phyloP scores from a whole-genome alignment of 2,329 filamentous ascomycete species.

The Lachnellula arida region DNA sequence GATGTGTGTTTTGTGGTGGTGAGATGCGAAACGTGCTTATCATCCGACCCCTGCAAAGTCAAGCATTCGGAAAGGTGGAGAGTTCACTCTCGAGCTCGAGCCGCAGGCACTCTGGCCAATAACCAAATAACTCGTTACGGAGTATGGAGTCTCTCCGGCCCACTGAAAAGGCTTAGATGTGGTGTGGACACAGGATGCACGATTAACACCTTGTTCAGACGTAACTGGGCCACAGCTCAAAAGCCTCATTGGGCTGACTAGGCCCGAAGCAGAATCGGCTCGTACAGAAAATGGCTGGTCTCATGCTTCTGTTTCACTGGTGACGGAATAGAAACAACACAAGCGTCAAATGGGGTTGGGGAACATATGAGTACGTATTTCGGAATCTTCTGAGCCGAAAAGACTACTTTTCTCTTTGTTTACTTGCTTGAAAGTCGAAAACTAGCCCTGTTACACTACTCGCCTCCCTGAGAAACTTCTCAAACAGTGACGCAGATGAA shows the following conservation, averaged over 20 bases:
- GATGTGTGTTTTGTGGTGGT: conserved; percentile 9
- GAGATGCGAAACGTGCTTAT: conserved; percentile 12
- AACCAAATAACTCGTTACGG: conserved; percentile 1
- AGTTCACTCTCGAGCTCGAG: conserved; percentile 16
- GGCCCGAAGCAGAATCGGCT: neutral
- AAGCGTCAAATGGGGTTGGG: neutral
- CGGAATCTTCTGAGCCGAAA: neutral
- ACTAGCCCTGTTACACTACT: neutral
- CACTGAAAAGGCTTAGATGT: conserved; percentile 2
- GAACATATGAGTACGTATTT: neutral
- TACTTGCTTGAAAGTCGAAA: neutral
- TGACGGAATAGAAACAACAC: neutral
- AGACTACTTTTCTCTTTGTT: neutral
- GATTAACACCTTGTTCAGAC: conserved; percentile 22
- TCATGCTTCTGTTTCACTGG: neutral
- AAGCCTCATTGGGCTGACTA: neutral
- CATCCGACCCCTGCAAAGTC: conserved; percentile 8
- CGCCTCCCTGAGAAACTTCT: neutral
- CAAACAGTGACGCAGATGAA: neutral
- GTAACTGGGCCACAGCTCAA: conserved; percentile 8
- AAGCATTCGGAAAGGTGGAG: conserved; percentile 6
- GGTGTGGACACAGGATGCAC: conserved; percentile 7
- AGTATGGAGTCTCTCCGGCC: conserved; percentile 12
- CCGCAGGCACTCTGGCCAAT: conserved; percentile 10
- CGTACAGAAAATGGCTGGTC: neutral